Percentiles rank a stretch among this genome's conserved stretches.
Conservation (phyloP, 371 early-diverging fungal genomes). For the Smittium culicis region DNA sequence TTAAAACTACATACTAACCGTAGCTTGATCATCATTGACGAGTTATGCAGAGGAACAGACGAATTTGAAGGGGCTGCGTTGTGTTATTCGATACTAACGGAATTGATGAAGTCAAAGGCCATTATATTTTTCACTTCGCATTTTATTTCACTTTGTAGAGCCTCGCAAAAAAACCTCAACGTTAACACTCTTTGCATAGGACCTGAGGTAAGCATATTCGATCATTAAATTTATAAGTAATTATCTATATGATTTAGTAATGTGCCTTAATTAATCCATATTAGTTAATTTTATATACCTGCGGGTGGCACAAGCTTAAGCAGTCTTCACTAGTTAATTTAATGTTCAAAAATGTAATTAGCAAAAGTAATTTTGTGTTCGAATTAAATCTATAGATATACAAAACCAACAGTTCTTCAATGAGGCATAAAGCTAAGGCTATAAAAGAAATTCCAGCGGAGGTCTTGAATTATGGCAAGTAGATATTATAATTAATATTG, state of each 20-base stretch:
- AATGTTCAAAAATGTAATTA: too few species aligned
- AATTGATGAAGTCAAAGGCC: constrained; percentile 15
- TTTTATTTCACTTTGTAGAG: constrained; percentile 22
- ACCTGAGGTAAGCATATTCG: neutral
- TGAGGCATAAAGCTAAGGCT: neutral
- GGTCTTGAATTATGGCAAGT: constrained; percentile 9
- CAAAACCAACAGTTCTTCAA: neutral
- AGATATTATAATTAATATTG: too few species aligned
- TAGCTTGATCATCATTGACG: constrained; percentile 29
- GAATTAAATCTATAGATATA: constrained; percentile 16
- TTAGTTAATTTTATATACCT: too few species aligned
- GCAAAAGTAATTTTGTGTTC: neutral
- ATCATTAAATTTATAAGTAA: neutral
- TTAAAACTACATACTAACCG: constrained; percentile 39
- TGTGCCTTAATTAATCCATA: too few species aligned
- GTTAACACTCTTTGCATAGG: neutral
- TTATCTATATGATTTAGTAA: neutral
- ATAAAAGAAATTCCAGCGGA: neutral
- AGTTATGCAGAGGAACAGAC: constrained; percentile 30
- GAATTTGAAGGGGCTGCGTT: constrained; percentile 23
- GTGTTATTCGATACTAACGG: constrained; percentile 23
- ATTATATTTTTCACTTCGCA: constrained; percentile 31
- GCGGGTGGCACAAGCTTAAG: too few species aligned
- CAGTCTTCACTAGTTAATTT: too few species aligned
- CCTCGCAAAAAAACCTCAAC: constrained; percentile 10